Base-by-base conservation (phyloP, 2,329 filamentous ascomycete species). In the Fusarium citri region DNA sequence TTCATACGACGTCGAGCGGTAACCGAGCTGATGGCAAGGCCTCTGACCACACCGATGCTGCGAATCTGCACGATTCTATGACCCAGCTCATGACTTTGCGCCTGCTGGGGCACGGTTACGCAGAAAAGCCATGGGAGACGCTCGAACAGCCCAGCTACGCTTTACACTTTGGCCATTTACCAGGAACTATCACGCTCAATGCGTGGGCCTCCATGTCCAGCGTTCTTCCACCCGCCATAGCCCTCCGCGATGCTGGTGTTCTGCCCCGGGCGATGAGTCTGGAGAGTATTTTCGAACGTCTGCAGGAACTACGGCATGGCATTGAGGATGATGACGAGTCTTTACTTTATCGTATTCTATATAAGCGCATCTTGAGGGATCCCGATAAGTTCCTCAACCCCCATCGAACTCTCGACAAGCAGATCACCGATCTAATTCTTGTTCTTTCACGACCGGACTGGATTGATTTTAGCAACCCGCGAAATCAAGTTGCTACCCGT, bases 91-190 rank as follows among this genome's bases (percentile, higher is more conserved):
- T 87, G 83, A 88, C 86, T 3, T 77, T 89, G 74, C 81, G 83
- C 26, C 79, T 86, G 16, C 80, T 83, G 59, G 82, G 83, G 6
- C 72, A 77, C 1, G 81, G 80, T 7, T 74, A 80, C 18, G 81
- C 86, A 46, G 75, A 77, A 5, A 77, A 82, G 63, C 90, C 89
- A 4, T 93, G 89, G 91, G 87, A 91, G 66, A 90, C 91, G 2
- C 82, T 94, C 26, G 92, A 94, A 75, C 91, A 93, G 74, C 92
- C 92, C 7, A 92, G 90, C 76, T 89, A 89, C 78, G 85, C 88
- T 1, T 92, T 91, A 76, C 87, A 85, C 69, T 91, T 88, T 77
- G 92, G 92, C 15, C 82, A 83, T 51, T 83, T 87, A 23, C 88
- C 91, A 0, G 92, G 92, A 8, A 94, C 91, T 2, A 87, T 92